Evolutionary conservation across 2,329 filamentous ascomycete species (phyloP).

Genomic region (Graphilbum fragrans): DNA sequence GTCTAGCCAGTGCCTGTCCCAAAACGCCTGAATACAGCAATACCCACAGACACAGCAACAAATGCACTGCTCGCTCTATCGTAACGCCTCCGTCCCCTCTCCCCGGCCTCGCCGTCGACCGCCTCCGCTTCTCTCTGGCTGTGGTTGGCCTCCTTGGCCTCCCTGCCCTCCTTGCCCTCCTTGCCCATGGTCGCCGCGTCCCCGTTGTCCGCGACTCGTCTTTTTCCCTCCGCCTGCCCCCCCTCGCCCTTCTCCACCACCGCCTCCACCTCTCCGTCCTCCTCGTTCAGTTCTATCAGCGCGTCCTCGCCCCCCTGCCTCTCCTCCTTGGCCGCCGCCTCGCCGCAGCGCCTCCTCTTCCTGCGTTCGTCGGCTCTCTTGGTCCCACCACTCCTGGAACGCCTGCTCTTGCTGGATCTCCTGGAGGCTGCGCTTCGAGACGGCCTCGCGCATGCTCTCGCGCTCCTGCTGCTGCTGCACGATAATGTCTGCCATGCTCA

Average conservation of each 20-base stretch:
- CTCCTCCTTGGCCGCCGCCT: conserved; percentile 2
- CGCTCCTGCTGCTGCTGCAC: conserved; percentile 78
- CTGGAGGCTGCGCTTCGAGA: conserved; percentile 76
- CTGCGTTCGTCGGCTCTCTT: conserved; percentile 62
- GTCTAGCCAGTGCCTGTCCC: no score
- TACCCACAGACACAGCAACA: no score
- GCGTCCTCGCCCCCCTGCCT: neutral
- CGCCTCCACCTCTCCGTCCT: conserved; percentile 5
- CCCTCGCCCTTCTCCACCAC: neutral
- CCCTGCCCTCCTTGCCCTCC: neutral
- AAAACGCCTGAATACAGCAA: no score
- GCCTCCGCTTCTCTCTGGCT: neutral
- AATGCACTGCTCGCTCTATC: no score
- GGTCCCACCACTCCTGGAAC: conserved; percentile 94
- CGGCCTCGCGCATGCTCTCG: conserved; percentile 67
- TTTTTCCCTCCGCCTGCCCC: neutral
- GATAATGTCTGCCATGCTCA: conserved; percentile 81
- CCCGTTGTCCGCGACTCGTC: neutral
- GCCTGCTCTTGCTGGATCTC: conserved; percentile 96
- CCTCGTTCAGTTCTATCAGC: no score
- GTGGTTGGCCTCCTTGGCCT: neutral
- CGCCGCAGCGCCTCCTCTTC: conserved; percentile 41
- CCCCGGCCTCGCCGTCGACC: neutral
- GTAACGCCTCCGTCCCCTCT: no score
- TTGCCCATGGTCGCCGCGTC: neutral